Evolutionary conservation across 1,139 yeast genomes (phyloP), one percentile per base, ranked within the genome.

Genomic region (Sugiyamaella sp.): DNA sequence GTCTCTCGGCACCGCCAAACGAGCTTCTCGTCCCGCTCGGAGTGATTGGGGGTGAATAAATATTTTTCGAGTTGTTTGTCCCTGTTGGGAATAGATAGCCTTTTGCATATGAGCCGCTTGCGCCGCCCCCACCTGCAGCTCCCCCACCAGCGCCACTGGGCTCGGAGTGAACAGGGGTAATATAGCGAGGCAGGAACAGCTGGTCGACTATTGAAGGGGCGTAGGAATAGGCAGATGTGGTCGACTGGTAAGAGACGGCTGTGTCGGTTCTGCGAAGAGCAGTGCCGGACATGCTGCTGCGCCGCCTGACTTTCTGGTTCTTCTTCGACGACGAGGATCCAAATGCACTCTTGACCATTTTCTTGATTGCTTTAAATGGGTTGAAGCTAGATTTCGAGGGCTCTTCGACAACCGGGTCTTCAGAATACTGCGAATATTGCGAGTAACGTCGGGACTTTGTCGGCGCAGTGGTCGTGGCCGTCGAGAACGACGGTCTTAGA

Each of bases 391-490:
- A 27, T 29, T 39, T 27, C 39, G 48, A 46, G 19, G 16, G 40
- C n/a, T 47, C 24, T 21, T 27, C 17, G 24, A 48, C n/a, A 14
- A 48, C 12, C 17, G 46, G 44, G 16, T 48, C 35, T 22, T 46
- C 50, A 37, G 46, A 37, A 3, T 9, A 44, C 3, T 21, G 19
- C 16, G 49, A 52, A 27, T 52, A 52, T 24, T 49, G 52, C 10
- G 52, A 49, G 38, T 49, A 47, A 33, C 51, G 24, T 10, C 50
- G 29, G 16, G 54, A 52, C 21, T 49, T 32, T 5, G 51, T 43
- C 12, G 54, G 54, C 14, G 54, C 54, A 1, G 54, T 44, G 10
- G 52, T 52, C 2, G 55, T 52, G 3, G 55, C 55, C 16, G 55
- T 48, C 5, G 55, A 52, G 38, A 43, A 52, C 29, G 55, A 47